These are phyloP conservation scores for Lunularia cruciata DNA, from an alignment of 225 moss, liverwort and hornwort species.

Conservation along the genomic window DNA sequence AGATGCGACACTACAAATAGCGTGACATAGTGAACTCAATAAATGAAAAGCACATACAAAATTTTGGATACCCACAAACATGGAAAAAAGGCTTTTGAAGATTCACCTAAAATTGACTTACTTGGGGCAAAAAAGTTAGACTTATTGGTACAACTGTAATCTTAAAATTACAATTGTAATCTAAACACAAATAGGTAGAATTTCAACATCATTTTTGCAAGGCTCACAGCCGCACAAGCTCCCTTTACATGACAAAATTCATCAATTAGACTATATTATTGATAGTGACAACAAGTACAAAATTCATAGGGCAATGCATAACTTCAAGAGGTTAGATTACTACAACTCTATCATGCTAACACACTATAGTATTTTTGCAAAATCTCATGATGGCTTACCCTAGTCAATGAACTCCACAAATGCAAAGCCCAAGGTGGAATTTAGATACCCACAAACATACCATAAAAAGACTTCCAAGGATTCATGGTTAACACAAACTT, in stretches of 20 bases:
- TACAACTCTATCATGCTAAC: too few species aligned
- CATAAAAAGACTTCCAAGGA: too few species aligned
- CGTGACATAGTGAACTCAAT: too few species aligned
- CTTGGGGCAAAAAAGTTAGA: slow-evolving; percentile 85
- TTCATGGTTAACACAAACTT: too few species aligned
- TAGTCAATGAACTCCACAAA: slow-evolving; percentile 98
- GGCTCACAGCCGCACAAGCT: slow-evolving; percentile 72
- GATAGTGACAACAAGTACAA: background rate
- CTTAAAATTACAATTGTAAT: too few species aligned
- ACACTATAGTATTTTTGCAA: background rate
- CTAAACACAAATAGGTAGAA: slow-evolving; percentile 90
- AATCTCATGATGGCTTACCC: slow-evolving; percentile 40
- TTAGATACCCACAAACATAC: slow-evolving; percentile 95
- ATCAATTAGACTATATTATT: background rate
- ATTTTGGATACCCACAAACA: too few species aligned
- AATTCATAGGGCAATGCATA: too few species aligned
- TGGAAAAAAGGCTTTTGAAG: too few species aligned
- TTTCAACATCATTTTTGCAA: slow-evolving; percentile 91
- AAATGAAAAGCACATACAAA: too few species aligned
- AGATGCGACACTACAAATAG: too few species aligned
- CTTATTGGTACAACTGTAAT: slow-evolving; percentile 96
- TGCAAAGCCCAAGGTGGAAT: slow-evolving; percentile 91
- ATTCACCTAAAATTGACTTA: slow-evolving; percentile 29
- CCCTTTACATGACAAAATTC: slow-evolving; percentile 47
- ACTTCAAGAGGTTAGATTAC: too few species aligned